A percentile compares a stretch with the other conserved stretches of the same genome.
phyloP scores from a whole-genome alignment of 371 early-diverging fungal genomes.

The Rhizopus delemar region DNA sequence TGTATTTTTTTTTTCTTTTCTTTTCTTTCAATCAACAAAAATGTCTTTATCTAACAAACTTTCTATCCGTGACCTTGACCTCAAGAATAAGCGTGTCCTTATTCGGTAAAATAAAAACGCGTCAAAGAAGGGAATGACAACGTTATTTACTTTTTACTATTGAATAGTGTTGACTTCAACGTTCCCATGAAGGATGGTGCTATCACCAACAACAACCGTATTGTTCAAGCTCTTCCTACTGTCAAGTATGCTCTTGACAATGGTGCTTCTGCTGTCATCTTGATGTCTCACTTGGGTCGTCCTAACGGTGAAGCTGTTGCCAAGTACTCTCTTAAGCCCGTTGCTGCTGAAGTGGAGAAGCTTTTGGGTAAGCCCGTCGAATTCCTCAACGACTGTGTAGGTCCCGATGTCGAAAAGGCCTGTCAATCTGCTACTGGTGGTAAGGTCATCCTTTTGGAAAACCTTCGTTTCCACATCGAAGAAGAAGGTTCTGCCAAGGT shows the following conservation, averaged over 20 bases:
- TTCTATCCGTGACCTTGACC: conserved; percentile 82
- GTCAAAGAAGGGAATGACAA: not conserved
- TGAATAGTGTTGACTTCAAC: conserved; percentile 97
- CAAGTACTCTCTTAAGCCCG: conserved; percentile 93
- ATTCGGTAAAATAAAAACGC: conserved; percentile 72
- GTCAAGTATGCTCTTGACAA: conserved; percentile 89
- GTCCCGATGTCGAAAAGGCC: conserved; percentile 81
- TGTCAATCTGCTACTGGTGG: conserved; percentile 79
- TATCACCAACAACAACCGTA: conserved; percentile 97
- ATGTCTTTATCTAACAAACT: conserved; percentile 76
- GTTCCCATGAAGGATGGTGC: conserved; percentile 92
- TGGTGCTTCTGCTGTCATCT: conserved; percentile 87
- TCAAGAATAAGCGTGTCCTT: conserved; percentile 88
- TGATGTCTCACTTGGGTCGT: conserved; percentile 98
- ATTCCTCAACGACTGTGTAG: conserved; percentile 95
- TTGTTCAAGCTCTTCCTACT: conserved; percentile 95
- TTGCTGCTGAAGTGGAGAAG: conserved; percentile 82
- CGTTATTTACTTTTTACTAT: too few relatives aligned
- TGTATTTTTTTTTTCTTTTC: conserved; percentile 1
- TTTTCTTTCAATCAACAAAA: not conserved
- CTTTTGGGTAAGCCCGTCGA: conserved; percentile 85
- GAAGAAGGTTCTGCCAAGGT: conserved; percentile 96
- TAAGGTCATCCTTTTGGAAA: conserved; percentile 94
- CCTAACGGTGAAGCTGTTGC: conserved; percentile 90
- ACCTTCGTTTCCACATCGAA: conserved; percentile 97